Conservation (phyloP, 2,329 filamentous ascomycete species). For the Fonsecaea monophora region DNA sequence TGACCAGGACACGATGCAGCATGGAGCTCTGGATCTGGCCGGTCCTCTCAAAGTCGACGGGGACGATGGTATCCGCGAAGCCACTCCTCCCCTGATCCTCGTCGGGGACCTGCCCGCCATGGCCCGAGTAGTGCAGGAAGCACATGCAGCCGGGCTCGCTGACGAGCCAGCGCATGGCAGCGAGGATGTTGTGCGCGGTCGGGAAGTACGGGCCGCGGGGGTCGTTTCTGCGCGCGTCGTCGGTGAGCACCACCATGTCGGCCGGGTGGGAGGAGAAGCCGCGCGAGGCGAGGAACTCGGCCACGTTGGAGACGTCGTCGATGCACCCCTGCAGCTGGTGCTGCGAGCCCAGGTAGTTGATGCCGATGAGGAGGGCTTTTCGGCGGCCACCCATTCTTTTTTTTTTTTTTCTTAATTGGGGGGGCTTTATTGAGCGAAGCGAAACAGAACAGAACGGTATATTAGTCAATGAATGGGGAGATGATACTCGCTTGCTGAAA, state of each 20-base stretch:
- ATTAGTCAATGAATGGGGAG: no score
- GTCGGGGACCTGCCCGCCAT: slow-evolving; percentile 62
- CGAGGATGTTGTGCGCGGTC: slow-evolving; percentile 54
- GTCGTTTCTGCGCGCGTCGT: slow-evolving; percentile 44
- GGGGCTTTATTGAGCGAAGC: no score
- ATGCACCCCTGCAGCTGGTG: slow-evolving; percentile 58
- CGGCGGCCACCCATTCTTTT: slow-evolving; percentile 17
- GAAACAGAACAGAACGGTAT: no score
- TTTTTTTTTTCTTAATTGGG: no score
- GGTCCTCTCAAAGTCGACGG: slow-evolving; percentile 58
- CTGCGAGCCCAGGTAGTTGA: slow-evolving; percentile 57
- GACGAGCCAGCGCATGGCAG: slow-evolving; percentile 66
- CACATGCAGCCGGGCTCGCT: slow-evolving; percentile 32
- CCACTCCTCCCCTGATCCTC: slow-evolving; percentile 29
- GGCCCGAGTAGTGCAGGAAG: slow-evolving; percentile 66
- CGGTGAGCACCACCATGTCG: slow-evolving; percentile 55
- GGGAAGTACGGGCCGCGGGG: slow-evolving; percentile 56
- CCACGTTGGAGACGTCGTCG: slow-evolving; percentile 58
- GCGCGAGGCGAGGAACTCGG: slow-evolving; percentile 53
- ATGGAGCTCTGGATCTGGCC: slow-evolving; percentile 62
- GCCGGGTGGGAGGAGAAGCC: slow-evolving; percentile 52
- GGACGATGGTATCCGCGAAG: slow-evolving; percentile 61
- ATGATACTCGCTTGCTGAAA: no score
- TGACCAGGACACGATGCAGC: slow-evolving; percentile 37
- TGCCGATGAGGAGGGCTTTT: slow-evolving; percentile 62